These are phyloP conservation scores for Ceratobasidium sp. DNA, from an alignment of 1,284 basidiomycete genomes.

Conservation along the genomic window DNA sequence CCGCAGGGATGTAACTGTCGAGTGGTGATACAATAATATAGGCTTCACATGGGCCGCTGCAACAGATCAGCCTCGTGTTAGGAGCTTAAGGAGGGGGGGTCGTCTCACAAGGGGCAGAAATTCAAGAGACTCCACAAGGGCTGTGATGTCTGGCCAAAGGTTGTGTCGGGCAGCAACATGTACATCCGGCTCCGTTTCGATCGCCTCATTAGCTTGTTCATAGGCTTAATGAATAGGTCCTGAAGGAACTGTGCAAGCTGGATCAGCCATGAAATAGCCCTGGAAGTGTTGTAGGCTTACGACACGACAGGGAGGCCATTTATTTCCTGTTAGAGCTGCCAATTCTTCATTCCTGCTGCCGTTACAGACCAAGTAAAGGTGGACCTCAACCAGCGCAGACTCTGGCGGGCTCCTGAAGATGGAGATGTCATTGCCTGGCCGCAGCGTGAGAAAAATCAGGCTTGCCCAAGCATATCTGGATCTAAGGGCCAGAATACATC, in stretches of 20 bases:
- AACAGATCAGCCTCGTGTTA: background rate
- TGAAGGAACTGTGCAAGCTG: background rate
- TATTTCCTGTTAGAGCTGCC: background rate
- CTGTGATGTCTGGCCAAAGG: background rate
- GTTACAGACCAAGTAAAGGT: background rate
- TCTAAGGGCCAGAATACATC: background rate
- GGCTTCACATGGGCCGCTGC: background rate
- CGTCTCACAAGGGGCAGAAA: background rate
- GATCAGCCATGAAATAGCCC: background rate
- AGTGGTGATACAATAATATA: background rate
- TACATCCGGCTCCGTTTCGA: background rate
- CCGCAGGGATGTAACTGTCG: background rate
- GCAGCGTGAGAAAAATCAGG: background rate
- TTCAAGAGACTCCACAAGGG: background rate
- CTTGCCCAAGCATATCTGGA: background rate
- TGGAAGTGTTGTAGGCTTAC: background rate
- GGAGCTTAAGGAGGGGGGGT: background rate
- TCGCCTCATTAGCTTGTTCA: background rate
- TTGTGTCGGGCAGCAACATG: background rate
- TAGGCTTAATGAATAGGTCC: background rate
- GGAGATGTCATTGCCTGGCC: background rate
- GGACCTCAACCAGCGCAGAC: background rate
- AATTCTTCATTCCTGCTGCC: background rate
- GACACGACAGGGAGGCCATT: background rate
- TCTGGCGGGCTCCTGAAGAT: background rate